A percentile compares a stretch with the other conserved stretches of the same genome.
Conservation (phyloP, 2,329 filamentous ascomycete species). For the Aspergillus ustus region DNA sequence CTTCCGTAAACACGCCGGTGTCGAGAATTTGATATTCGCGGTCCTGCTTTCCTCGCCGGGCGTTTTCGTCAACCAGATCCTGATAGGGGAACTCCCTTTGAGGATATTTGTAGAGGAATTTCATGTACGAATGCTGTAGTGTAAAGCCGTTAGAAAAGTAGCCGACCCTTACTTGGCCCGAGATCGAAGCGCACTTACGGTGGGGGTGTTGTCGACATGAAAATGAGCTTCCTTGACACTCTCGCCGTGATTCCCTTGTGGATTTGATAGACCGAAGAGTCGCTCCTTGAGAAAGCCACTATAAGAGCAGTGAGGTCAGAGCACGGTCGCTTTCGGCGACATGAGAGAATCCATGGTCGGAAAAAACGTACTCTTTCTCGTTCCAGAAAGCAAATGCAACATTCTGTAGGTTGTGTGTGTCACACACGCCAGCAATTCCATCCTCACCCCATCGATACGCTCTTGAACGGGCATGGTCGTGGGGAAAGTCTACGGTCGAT, state of each 20-base stretch:
- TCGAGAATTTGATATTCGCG: slow-evolving; percentile 91
- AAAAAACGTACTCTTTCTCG: slow-evolving; percentile 76
- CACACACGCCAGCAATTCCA: slow-evolving; percentile 93
- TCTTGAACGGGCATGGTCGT: slow-evolving; percentile 87
- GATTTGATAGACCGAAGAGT: slow-evolving; percentile 92
- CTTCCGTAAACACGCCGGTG: slow-evolving; percentile 83
- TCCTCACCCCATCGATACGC: slow-evolving; percentile 96
- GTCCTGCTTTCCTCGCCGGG: slow-evolving; percentile 73
- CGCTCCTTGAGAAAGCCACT: slow-evolving; percentile 94
- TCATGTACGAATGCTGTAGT: slow-evolving; percentile 93
- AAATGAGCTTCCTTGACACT: slow-evolving; percentile 97
- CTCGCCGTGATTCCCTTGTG: slow-evolving; percentile 96
- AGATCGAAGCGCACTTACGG: slow-evolving; percentile 46
- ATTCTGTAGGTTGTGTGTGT: slow-evolving; percentile 88
- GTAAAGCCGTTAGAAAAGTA: slow-evolving; percentile 14
- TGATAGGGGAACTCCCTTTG: slow-evolving; percentile 91
- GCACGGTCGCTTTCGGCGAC: not conserved
- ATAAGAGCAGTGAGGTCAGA: slow-evolving; percentile 16
- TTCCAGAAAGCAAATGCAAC: slow-evolving; percentile 98
- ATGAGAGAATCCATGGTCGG: not conserved
- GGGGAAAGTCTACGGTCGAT: slow-evolving; percentile 74
- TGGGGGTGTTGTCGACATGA: slow-evolving; percentile 91
- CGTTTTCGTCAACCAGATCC: slow-evolving; percentile 83
- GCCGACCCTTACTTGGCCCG: not conserved
- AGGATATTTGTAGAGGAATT: slow-evolving; percentile 96